Percentiles rank a stretch among this genome's conserved stretches.
Conservation (phyloP, 108 stramenopile species). For the Stephanodiscus triporus region DNA sequence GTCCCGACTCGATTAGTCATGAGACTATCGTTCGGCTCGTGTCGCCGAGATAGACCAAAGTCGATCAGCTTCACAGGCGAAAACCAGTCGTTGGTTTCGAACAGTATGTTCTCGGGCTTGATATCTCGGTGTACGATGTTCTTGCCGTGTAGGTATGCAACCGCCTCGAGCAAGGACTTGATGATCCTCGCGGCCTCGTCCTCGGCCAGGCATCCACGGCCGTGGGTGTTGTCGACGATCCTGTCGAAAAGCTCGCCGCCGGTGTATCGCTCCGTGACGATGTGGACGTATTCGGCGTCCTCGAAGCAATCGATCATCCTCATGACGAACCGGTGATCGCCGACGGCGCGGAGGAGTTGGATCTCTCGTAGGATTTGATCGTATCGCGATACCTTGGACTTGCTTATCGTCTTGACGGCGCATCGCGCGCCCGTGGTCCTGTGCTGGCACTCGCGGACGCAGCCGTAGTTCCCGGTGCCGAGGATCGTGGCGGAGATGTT, state of each 20-base stretch:
- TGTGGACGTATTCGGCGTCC: slow-evolving; percentile 48
- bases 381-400: slow-evolving; percentile 32
- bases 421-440: slow-evolving; percentile 44
- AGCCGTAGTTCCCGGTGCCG: slow-evolving; percentile 38
- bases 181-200: slow-evolving; percentile 45
- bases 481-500: slow-evolving; percentile 17
- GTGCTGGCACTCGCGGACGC: slow-evolving; percentile 37
- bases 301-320: slow-evolving; percentile 43
- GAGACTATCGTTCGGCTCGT: slow-evolving; percentile 3
- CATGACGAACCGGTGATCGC: slow-evolving; percentile 34
- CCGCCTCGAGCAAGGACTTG: slow-evolving; percentile 49
- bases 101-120: slow-evolving; percentile 71
- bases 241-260: slow-evolving; percentile 74
- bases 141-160: slow-evolving; percentile 59
- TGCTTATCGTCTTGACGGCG: slow-evolving; percentile 68
- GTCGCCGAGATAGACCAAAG: slow-evolving; percentile 57
- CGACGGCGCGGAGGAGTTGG: slow-evolving; percentile 14
- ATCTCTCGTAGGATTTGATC: slow-evolving; percentile 36
- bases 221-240: slow-evolving; percentile 19
- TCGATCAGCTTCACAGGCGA: slow-evolving; percentile 56
- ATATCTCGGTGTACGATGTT: slow-evolving; percentile 73
- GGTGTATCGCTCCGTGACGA: slow-evolving; percentile 61
- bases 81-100: slow-evolving; percentile 3
- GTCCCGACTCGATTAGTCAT: slow-evolving; percentile 53
- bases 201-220: slow-evolving; percentile 43